Conservation (phyloP, 2,329 filamentous ascomycete genomes). For the Huntiella savannae region DNA sequence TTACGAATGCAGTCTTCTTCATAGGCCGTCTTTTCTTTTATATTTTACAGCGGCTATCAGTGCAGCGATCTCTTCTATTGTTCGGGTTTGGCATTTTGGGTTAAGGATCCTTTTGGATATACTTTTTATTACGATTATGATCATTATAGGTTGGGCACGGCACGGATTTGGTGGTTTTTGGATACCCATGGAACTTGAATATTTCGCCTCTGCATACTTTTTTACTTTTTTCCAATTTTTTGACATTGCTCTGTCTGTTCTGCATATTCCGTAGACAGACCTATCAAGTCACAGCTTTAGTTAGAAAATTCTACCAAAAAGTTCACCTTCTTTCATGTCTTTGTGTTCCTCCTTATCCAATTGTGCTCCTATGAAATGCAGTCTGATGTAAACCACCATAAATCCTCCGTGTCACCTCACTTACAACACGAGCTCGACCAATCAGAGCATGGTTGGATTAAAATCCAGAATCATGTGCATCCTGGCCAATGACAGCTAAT, state of each 20-base stretch:
- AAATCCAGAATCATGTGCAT: too few species aligned
- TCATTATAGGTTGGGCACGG: conserved; percentile 9
- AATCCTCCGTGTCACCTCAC: too few species aligned
- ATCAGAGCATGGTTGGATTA: too few species aligned
- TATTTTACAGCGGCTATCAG: conserved; percentile 10
- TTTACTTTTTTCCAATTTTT: not conserved
- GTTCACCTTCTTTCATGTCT: not conserved
- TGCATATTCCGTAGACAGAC: not conserved
- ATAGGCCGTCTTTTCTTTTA: conserved; percentile 2
- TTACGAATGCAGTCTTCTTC: not conserved
- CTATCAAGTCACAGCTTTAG: not conserved
- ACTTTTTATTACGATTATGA: conserved; percentile 11
- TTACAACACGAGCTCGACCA: too few species aligned
- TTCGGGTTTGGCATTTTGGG: conserved; percentile 10
- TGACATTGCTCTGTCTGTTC: not conserved
- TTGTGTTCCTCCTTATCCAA: not conserved
- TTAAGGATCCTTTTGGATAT: conserved; percentile 1
- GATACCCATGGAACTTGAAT: conserved; percentile 12
- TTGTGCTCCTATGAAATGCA: not conserved
- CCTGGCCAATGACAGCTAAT: too few species aligned
- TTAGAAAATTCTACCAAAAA: not conserved
- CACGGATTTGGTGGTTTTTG: conserved; percentile 7
- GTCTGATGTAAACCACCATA: too few species aligned
- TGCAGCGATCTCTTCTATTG: conserved; percentile 11
- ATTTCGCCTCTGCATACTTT: conserved; percentile 4